Base-by-base conservation (phyloP, 1,284 basidiomycete species). In the Mycosarcoma maydis region DNA sequence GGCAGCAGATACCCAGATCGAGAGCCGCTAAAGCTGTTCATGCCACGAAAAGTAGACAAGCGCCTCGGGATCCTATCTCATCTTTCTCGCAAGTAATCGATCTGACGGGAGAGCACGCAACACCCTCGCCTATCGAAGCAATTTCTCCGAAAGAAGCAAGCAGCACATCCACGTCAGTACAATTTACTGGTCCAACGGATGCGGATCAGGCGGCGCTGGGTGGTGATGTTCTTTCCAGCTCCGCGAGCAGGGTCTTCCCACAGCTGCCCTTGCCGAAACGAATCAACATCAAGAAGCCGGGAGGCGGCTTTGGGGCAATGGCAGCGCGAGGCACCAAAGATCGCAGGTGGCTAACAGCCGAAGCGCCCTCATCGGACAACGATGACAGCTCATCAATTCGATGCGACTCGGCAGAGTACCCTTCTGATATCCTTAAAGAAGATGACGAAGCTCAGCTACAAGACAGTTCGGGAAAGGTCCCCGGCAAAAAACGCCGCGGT, bases 251-350 rank as follows among this genome's bases (percentile, higher is more conserved):
- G 37, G 17, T 16, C 9, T 38, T 39, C 19, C 11, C 46, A 14
- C 50, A 50, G 7, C 29, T 52, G 45, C 60, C 49, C 14, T 19
- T 64, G 20, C 27, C 52, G 36, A 48, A 43, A 16, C 27, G 44
- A 22, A n/a, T 52, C 2, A 41, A 49, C 5, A 23, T 40, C 11
- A 42, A 46, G 24, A 42, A 30, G 17, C 14, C 32, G 16, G 50
- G 36, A 19, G 39, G 44, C 6, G 40, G 44, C 17, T 30, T 51
- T 19, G 38, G 37, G 3, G 43, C 44, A 10, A 52, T 29, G 9
- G 49, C 38, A 34, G 27, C 48, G 14, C 54, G 60, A 13, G 60
- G 60, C 14, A 60, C 47, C 30, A 67, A 67, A 33, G 57, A 60
- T 20, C 57, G 64, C 36, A 41, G 64, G 24, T 67, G 64, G 57